A percentile compares a stretch with the other conserved stretches of the same genome.
phyloP scores from a whole-genome alignment of 139 green algal genomes.

The Mesotaenium endlicherianum region DNA sequence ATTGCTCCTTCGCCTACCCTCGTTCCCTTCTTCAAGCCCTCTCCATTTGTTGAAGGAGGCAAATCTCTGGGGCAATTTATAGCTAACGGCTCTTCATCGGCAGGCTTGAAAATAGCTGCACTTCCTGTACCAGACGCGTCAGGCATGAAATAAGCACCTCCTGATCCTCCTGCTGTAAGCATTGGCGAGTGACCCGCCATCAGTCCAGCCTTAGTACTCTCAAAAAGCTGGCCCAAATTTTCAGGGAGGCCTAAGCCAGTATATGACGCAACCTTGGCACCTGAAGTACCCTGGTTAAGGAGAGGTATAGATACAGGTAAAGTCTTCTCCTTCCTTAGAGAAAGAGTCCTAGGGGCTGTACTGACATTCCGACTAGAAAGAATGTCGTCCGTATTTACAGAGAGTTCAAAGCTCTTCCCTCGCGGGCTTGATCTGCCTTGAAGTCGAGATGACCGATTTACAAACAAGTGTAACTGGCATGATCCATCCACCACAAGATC shows the following conservation, averaged over 20 bases:
- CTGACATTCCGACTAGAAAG: background rate
- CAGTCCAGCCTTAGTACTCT: background rate
- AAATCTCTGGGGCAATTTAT: constrained; percentile 66
- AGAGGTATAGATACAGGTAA: background rate
- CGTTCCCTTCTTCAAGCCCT: constrained; percentile 83
- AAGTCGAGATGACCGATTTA: background rate
- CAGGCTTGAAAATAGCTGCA: constrained; percentile 73
- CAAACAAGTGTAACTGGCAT: background rate
- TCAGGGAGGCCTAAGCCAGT: background rate
- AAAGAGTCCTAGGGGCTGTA: background rate
- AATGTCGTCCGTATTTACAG: background rate
- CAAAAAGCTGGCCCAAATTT: background rate
- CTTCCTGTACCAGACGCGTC: background rate
- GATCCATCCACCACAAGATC: background rate
- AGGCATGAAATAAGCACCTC: constrained; percentile 59
- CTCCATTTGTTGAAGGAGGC: background rate
- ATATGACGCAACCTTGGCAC: background rate
- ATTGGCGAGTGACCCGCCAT: constrained; percentile 44
- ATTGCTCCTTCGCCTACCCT: constrained; percentile 86
- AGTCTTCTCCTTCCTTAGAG: background rate
- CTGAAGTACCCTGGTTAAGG: background rate
- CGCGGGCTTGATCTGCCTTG: background rate
- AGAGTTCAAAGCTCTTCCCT: constrained; percentile 1
- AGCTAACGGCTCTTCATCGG: constrained; percentile 75
- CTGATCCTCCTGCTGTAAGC: constrained; percentile 63